A percentile compares a stretch with the other conserved stretches of the same genome.
Conservation (phyloP, 2,329 filamentous ascomycete genomes). For the Bipolaris gigantea region DNA sequence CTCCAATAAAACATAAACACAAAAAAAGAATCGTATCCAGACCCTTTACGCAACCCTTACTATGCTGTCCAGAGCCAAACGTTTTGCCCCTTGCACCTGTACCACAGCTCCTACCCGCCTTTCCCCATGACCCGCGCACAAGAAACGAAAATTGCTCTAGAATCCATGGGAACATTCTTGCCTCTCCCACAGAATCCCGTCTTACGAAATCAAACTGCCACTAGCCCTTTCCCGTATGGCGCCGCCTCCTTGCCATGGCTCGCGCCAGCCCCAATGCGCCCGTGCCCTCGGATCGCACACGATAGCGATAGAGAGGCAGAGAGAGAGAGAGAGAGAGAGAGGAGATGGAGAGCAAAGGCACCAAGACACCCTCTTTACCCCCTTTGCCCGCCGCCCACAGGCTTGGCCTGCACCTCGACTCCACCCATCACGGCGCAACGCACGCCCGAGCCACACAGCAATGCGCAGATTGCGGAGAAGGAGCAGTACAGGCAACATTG, state of each 20-base stretch:
- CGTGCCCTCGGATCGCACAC: not conserved
- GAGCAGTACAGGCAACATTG: too few species aligned
- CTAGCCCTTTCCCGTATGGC: not conserved
- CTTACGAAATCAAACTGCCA: too few species aligned
- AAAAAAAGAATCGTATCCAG: not conserved
- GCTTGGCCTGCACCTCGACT: not conserved
- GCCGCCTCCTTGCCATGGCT: not conserved
- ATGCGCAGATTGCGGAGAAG: too few species aligned
- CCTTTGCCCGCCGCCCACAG: not conserved
- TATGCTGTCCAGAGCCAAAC: not conserved
- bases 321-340: not conserved
- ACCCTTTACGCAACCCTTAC: not conserved
- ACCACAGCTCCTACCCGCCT: not conserved
- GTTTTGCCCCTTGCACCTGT: not conserved
- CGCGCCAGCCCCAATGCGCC: not conserved
- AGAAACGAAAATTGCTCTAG: too few species aligned
- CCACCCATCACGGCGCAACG: not conserved
- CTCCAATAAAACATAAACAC: not conserved
- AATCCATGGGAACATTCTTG: not conserved
- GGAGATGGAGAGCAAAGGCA: not conserved
- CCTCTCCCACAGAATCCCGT: too few species aligned
- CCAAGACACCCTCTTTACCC: not conserved
- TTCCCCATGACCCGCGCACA: not conserved
- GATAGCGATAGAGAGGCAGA: not conserved
- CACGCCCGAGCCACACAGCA: not conserved